Base-by-base conservation (phyloP, 2,329 filamentous ascomycete species). In the Atkinsonella texensis region DNA sequence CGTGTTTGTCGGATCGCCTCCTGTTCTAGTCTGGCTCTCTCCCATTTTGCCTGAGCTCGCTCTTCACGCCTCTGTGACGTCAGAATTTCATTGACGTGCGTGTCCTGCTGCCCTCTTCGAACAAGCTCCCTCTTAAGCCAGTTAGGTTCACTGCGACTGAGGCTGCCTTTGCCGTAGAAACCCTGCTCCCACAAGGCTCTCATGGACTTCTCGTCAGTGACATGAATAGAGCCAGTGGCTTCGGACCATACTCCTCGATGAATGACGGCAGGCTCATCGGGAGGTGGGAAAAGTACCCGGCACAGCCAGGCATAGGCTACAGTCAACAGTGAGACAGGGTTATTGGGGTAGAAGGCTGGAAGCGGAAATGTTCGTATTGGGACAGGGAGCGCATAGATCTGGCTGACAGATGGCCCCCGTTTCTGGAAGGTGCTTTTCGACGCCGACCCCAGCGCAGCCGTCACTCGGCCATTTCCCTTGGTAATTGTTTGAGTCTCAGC, bases 81-180 rank as follows among this genome's bases (percentile, higher is more conserved):
- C 50, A 82, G 73, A 55, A 94, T 84, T 69, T 96, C 91, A 58
- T 85, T 90, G 43, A 93, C 93, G 56, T 81, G 76, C 23, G 71
- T 73, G 33, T 80, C 77, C 28, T 82, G 70, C 15, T 83, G 68
- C 11, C 86, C 86, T 53, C 76, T 76, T 48, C 84, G 79, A 31
- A 84, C 82, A 66, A 87, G 85, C 67, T 95, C 89, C 56, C 86
- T 77, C 57, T 87, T 86, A 48, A 95, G 68, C 93, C 93, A 98
- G 59, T 83, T 93, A 3, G 91, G 91, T 66, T 98, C 91, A 73
- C 90, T 96, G 60, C 94, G 82, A 71, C 90, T 96, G 53, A 97
- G 73, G 59, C 75, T 91, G 44, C 93, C 93, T 68, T 96, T 96
- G 46, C 94, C 94, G 68, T 91, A 98, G 69, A 98, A 98, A 5